phyloP scores from a whole-genome alignment of 148 eudicot species.

The Fagopyrum esculentum region DNA sequence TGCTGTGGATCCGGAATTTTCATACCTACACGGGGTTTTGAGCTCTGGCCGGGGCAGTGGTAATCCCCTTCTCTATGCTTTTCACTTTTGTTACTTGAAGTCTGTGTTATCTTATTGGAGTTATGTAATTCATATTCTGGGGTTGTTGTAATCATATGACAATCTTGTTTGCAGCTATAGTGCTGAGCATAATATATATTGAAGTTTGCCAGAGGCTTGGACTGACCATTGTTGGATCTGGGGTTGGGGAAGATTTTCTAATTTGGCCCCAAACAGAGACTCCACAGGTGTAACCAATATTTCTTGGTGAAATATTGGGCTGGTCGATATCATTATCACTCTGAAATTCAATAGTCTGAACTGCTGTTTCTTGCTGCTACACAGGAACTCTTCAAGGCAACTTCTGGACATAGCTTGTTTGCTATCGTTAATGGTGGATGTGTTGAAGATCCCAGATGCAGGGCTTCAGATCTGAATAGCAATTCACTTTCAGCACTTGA shows the following conservation, averaged over 20 bases:
- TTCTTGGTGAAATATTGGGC: background rate
- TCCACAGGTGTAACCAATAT: slow-evolving; percentile 47
- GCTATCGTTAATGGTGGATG: slow-evolving; percentile 82
- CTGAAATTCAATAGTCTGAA: slow-evolving; percentile 2
- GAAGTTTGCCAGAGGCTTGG: slow-evolving; percentile 94
- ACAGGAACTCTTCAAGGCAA: slow-evolving; percentile 81
- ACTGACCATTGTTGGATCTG: slow-evolving; percentile 82
- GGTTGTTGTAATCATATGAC: slow-evolving; percentile 9
- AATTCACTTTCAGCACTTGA: slow-evolving; percentile 66
- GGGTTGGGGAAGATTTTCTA: slow-evolving; percentile 88
- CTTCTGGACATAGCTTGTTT: slow-evolving; percentile 80
- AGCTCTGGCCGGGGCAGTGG: slow-evolving; percentile 72
- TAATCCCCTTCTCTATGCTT: slow-evolving; percentile 18
- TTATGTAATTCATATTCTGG: background rate
- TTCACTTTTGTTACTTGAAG: background rate
- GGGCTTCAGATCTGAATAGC: slow-evolving; percentile 83
- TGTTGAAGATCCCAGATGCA: slow-evolving; percentile 75
- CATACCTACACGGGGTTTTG: slow-evolving; percentile 77
- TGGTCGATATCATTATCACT: slow-evolving; percentile 5
- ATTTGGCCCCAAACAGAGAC: slow-evolving; percentile 89
- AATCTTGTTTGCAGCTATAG: slow-evolving; percentile 56
- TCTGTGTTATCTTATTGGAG: slow-evolving; percentile 10
- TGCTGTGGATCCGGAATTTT: slow-evolving; percentile 61
- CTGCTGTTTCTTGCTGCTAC: slow-evolving; percentile 12
- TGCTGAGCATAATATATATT: slow-evolving; percentile 77